These are phyloP conservation scores for Torulaspora gathmanii DNA, from an alignment of 805 yeast genomes.

Conservation along the genomic window DNA sequence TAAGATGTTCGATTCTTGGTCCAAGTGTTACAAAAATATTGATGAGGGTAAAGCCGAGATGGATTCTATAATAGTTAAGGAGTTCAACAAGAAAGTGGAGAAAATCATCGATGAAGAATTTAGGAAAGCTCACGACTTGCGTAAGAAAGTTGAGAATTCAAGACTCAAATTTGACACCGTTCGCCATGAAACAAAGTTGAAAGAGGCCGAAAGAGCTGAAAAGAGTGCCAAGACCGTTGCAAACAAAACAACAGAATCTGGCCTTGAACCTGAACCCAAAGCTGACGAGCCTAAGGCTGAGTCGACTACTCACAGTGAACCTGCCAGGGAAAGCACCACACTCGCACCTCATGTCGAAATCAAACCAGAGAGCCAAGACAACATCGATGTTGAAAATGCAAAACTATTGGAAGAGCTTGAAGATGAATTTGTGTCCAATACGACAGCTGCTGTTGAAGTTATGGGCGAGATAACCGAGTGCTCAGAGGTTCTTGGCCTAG, in stretches of 20 bases:
- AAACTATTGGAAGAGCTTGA: constrained; percentile 55
- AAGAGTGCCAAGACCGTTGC: neutral
- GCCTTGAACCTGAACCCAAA: constrained; percentile 10
- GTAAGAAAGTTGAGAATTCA: constrained; percentile 65
- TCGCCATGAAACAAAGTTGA: constrained; percentile 50
- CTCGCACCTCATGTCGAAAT: neutral
- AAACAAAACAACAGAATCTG: constrained; percentile 9
- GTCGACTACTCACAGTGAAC: neutral
- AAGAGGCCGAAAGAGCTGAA: constrained; percentile 36
- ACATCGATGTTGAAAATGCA: constrained; percentile 29
- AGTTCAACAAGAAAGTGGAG: constrained; percentile 55
- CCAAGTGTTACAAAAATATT: constrained; percentile 52
- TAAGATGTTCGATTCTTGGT: constrained; percentile 42
- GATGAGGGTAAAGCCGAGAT: constrained; percentile 67
- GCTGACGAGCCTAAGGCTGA: neutral
- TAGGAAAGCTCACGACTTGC: constrained; percentile 52
- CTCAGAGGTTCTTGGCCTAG: constrained; percentile 54
- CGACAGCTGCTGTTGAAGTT: constrained; percentile 70
- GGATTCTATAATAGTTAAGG: constrained; percentile 57
- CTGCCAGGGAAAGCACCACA: neutral
- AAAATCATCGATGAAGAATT: constrained; percentile 52
- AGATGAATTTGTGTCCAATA: constrained; percentile 76
- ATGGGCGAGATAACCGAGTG: constrained; percentile 72
- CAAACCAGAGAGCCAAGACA: neutral
- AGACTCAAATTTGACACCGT: constrained; percentile 66